Conservation (phyloP, 148 eudicot species). For the Cornus florida region DNA sequence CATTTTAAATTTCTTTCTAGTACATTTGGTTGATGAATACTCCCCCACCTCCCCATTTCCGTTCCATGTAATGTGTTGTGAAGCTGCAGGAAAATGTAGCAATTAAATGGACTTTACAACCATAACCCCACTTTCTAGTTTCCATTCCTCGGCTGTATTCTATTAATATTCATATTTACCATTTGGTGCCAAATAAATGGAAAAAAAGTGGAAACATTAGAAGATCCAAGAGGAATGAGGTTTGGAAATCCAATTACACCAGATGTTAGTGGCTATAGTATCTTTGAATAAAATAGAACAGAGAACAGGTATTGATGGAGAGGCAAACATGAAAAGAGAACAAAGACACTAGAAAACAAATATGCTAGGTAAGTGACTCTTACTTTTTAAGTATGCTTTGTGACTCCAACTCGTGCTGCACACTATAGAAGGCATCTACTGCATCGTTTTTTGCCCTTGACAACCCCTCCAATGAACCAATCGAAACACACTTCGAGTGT, state of each 20-base stretch:
- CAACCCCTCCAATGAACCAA: conserved; percentile 24
- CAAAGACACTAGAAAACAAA: background rate
- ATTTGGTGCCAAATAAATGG: background rate
- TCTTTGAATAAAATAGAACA: background rate
- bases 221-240: no score
- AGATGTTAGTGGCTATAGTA: background rate
- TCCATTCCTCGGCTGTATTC: background rate
- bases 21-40: no score
- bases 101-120: background rate
- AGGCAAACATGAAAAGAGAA: background rate
- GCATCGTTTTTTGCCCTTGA: conserved; percentile 19
- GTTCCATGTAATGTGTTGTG: no score
- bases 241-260: background rate
- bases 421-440: conserved; percentile 23
- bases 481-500: conserved; percentile 25
- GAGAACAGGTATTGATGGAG: background rate
- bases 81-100: background rate
- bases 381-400: conserved; percentile 21
- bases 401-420: conserved; percentile 8
- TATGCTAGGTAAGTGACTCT: conserved; percentile 1
- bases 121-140: background rate
- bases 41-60: background rate
- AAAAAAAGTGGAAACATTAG: background rate
- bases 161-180: background rate
- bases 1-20: no score